These are phyloP conservation scores for Luffa acutangula DNA, from an alignment of 306 rosid genomes.

Conservation along the genomic window DNA sequence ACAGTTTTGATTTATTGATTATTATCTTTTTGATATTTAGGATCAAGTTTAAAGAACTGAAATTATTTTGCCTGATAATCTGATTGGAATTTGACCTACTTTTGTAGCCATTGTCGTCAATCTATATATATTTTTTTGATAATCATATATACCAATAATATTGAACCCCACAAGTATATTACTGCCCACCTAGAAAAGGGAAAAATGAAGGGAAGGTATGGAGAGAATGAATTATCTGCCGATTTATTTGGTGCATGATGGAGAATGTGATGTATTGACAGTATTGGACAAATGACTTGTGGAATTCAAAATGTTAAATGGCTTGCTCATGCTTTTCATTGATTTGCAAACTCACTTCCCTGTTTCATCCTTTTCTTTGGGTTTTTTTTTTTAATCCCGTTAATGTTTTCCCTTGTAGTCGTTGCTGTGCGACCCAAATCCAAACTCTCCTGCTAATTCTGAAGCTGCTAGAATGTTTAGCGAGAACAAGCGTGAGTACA, in stretches of 20 bases:
- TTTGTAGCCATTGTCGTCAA: background rate
- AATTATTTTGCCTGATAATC: background rate
- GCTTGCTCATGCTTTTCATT: background rate
- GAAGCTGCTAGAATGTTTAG: conserved; percentile 98
- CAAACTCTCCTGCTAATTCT: conserved; percentile 95
- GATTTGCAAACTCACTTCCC: background rate
- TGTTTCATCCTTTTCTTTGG: background rate
- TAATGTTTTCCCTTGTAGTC: conserved; percentile 52
- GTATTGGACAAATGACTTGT: background rate
- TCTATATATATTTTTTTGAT: background rate
- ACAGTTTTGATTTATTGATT: background rate
- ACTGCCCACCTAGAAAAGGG: conserved; percentile 1
- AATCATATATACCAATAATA: background rate
- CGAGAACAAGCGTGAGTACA: conserved; percentile 94
- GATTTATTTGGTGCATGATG: background rate
- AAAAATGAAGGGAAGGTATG: background rate
- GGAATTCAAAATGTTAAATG: background rate
- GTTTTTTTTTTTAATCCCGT: background rate
- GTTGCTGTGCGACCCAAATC: conserved; percentile 93
- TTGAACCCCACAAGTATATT: background rate
- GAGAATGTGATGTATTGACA: background rate
- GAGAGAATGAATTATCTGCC: background rate
- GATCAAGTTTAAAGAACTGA: background rate
- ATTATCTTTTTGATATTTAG: background rate
- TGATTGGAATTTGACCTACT: background rate